Evolutionary conservation across 345 rosid genomes (phyloP), one percentile per base, ranked within the genome.

Genomic region (Citrus reticulata): DNA sequence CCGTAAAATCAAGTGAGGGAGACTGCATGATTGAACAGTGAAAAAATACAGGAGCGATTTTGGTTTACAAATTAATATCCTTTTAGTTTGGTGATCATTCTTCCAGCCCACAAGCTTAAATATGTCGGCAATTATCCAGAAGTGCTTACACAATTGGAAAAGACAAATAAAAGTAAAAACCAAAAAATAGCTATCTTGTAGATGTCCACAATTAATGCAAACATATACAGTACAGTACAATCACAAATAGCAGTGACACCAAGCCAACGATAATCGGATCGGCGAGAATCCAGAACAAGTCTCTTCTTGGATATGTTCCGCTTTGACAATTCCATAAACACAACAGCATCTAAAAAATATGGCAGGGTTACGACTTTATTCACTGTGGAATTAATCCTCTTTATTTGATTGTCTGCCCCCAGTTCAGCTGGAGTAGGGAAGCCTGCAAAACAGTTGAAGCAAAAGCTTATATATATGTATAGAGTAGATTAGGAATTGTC

Each of bases 361-460:
- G 30, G 16, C n/a, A 35, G 0, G 14, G 13, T 17, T 22, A 9
- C 30, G 1, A n/a, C 76, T 73, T 58, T 73, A 73, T 58, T 72
- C 22, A 59, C 4, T 37, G 24, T 30, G 16, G 67, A 24, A 73
- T 24, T 27, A 46, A 4, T 6, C 17, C 27, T 0, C 20, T 2
- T 46, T 9, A 6, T 34, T 30, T 49, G 1, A 27, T 19, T 9
- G 34, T 14, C 46, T 11, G 22, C 65, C 8, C 17, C 8, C 67
- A 73, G 13, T 59, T 67, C 51, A 61, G n/a, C 72, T 30, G 62
- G 76, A 83, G 67, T 80, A 73, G 51, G 83, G 81, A 80, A 80
- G 85, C 83, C 85, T 83, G 70, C 83, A 77, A 77, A 66, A 73
- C 2, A 10, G 16, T 16, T 6, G 34, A 8, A 25, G 14, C 29